Evolutionary conservation across 2,329 filamentous ascomycete species (phyloP), one percentile per base, ranked within the genome.

Genomic region (Calonectria montana): DNA sequence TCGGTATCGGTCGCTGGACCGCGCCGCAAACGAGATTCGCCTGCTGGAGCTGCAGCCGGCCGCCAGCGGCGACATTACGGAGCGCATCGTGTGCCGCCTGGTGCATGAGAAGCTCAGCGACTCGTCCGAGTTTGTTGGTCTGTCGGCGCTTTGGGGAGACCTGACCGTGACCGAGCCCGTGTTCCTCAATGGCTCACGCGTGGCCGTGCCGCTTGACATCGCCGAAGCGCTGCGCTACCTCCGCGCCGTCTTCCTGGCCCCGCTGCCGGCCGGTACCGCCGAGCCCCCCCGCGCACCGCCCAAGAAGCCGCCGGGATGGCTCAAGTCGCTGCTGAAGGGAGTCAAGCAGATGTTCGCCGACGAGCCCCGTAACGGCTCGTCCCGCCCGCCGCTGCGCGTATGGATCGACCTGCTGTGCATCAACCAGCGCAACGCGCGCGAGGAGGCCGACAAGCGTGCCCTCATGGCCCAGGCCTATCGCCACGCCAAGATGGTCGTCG

Each of bases 321-420:
- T 77, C 10, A 68, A 73, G 6, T 76, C 76, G 23, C 74, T 77
- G 37, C 63, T 77, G 35, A 75, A 48, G 31, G 59, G 59, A 35
- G 53, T 70, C 27, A 64, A 65, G 39, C 23, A 66, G 31, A 72
- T 72, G 1, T 69, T 77, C 41, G 55, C 67, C 7, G 75, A 71
- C 2, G 76, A 68, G 29, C 21, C 67, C 59, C 48, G 31, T 13
- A 1, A 62, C 62, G 61, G 35, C 25, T 59, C 15, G 70, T 67
- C 27, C 66, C 53, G 53, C 13, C 74, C 74, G 7, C 76, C 76
- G 9, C 65, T 77, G 15, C 73, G 76, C 12, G 63, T 77, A 63
- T 77, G 76, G 76, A 41, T 77, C 25, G 76, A 77, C 65, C 61
- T 77, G 45, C 66, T 77, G 31, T 77, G 76, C 39, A 75, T 77